Conservation (phyloP, 768 basidiomycete species). For the Boletus reticuloceps region DNA sequence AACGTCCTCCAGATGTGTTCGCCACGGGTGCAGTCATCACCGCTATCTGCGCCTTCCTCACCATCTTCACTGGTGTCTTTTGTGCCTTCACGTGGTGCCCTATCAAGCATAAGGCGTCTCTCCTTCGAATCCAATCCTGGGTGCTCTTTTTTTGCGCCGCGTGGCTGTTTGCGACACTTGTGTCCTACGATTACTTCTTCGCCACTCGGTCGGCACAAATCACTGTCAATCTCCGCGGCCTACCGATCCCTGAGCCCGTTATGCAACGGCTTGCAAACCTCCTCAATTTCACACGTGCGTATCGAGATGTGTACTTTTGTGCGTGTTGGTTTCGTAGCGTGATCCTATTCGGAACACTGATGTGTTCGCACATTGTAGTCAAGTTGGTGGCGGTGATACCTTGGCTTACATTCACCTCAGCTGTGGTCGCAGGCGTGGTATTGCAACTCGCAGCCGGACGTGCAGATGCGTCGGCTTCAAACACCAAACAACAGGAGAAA, state of each 20-base stretch:
- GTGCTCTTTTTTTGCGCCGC: conserved; percentile 41
- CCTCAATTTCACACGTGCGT: conserved; percentile 42
- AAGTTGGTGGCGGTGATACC: conserved; percentile 48
- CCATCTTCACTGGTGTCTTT: conserved; percentile 30
- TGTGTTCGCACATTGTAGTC: conserved; percentile 34
- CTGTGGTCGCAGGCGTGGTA: conserved; percentile 35
- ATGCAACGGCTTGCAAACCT: conserved; percentile 36
- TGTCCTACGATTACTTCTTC: conserved; percentile 47
- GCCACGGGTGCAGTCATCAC: conserved; percentile 37
- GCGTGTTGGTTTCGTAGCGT: neutral
- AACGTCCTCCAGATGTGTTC: conserved; percentile 36
- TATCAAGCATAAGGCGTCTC: neutral
- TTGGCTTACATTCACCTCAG: conserved; percentile 49
- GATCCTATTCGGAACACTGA: neutral
- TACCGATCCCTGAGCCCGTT: conserved; percentile 34
- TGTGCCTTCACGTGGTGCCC: conserved; percentile 21
- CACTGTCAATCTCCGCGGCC: conserved; percentile 38
- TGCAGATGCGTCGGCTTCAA: neutral
- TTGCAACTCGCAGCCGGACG: conserved; percentile 31
- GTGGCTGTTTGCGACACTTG: conserved; percentile 49
- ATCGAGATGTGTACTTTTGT: conserved; percentile 48
- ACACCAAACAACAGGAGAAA: neutral
- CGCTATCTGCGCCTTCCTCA: conserved; percentile 33
- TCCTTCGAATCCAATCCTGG: conserved; percentile 34
- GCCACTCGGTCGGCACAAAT: conserved; percentile 45